Conservation (phyloP, 805 yeast genomes). For the Cyberlindnera americana region DNA sequence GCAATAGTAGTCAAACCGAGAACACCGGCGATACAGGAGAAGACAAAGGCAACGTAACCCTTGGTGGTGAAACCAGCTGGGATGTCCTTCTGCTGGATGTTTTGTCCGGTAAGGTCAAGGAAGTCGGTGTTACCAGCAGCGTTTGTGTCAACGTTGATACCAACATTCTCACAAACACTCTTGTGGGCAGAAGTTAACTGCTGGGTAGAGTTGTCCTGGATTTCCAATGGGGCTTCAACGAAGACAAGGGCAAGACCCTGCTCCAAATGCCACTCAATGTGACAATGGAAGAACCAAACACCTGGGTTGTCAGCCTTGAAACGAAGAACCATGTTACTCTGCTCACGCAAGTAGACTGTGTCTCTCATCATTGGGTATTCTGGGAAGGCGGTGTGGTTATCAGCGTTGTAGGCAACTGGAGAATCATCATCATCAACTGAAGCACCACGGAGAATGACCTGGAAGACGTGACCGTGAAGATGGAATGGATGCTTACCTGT, state of each 20-base stretch:
- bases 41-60: conserved; percentile 91
- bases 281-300: conserved; percentile 93
- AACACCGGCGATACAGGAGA: conserved; percentile 82
- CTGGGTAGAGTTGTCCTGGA: conserved; percentile 52
- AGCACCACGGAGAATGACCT: conserved; percentile 51
- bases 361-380: conserved; percentile 66
- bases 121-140: conserved; percentile 82
- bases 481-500: conserved; percentile 80
- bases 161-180: conserved; percentile 55
- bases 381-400: conserved; percentile 43
- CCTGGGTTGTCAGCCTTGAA: conserved; percentile 88
- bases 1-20: conserved; percentile 76
- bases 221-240: conserved; percentile 62
- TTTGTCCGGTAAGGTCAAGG: conserved; percentile 70
- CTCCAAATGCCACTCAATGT: conserved; percentile 79
- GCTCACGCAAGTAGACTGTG: conserved; percentile 62
- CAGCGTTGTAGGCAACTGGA: conserved; percentile 53
- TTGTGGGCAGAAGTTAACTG: conserved; percentile 58
- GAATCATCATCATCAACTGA: conserved; percentile 49
- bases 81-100: conserved; percentile 58
- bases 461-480: conserved; percentile 72
- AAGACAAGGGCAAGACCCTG: conserved; percentile 75
- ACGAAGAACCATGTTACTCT: conserved; percentile 65
- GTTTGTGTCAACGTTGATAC: conserved; percentile 62
- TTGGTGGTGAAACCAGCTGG: conserved; percentile 92